Base-by-base conservation (phyloP, 2,329 filamentous ascomycete species). In the Thielaviopsis punctulata region DNA sequence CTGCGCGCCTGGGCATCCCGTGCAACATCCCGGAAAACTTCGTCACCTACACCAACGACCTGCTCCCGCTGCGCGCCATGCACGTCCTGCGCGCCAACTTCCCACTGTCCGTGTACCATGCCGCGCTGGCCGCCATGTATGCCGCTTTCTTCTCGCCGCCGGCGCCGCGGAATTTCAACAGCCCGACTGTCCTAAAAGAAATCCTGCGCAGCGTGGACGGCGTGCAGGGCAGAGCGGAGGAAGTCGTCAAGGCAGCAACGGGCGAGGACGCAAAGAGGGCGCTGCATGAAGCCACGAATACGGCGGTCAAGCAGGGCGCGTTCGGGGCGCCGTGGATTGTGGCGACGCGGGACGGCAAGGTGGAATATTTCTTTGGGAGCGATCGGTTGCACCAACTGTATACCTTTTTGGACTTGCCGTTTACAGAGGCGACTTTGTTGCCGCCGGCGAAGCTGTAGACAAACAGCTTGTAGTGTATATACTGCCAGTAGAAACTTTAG, bases 301-400 rank as follows among this genome's bases (percentile, higher is more conserved):
- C 72, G 57, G 82, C 76, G 0, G 63, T 86, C 15, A 73, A 76
- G 36, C 68, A 67, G 48, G 85, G 84, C 0, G 85, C 84, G 0
- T 90, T 85, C 64, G 86, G 86, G 0, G 77, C 79, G 48, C 86
- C 86, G 1, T 90, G 85, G 84, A 70, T 85, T 55, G 80, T 79
- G 73, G 84, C 80, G 2, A 72, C 69, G 18, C 77, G 82, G 58
- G 62, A 61, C 56, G 81, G 80, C 0, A 63, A 71, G 52, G 71
- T 71, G 48, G 79, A 84, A 66, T 76, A 80, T 0, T 86, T 88
- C 62, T 89, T 89, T 64, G 84, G 84, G 2, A 87, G 82, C 65
- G 84, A 89, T 65, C 69, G 78, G 76, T 67, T 85, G 80, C 63
- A 80, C 58, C 83, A 76, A 59, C 73, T 89, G 58, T 88, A 81